These are phyloP conservation scores for Dothiorella sarmentorum DNA, from an alignment of 2,329 filamentous ascomycete genomes.

Conservation along the genomic window DNA sequence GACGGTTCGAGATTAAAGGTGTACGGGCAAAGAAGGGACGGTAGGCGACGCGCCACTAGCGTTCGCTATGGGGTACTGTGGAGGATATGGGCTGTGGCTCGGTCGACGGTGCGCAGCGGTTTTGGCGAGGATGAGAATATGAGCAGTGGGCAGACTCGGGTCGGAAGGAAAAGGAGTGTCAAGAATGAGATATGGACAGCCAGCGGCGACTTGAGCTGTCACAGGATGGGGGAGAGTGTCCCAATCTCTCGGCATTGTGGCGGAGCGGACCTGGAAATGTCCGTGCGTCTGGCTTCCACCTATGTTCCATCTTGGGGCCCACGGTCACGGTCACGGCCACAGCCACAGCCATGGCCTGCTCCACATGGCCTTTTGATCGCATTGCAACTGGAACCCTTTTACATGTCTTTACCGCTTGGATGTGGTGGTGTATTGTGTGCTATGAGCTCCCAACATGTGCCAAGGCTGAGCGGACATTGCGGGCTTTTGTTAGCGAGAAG, in stretches of 20 bases:
- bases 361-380: too few relatives aligned
- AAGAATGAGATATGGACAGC: not conserved
- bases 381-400: too few relatives aligned
- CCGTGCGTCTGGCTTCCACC: constrained; percentile 2
- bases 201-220: not conserved
- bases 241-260: constrained; percentile 13
- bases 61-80: not conserved
- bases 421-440: too few relatives aligned
- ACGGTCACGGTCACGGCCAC: too few relatives aligned
- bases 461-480: not conserved
- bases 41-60: not conserved
- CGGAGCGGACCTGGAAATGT: constrained; percentile 5
- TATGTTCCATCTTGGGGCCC: too few relatives aligned
- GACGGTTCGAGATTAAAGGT: not conserved
- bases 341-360: too few relatives aligned
- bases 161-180: not conserved
- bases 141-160: not conserved
- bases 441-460: not conserved
- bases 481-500: not conserved
- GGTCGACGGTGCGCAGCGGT: not conserved
- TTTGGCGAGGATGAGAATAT: not conserved
- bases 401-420: too few relatives aligned
- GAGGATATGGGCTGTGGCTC: not conserved
- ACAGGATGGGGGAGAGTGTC: constrained; percentile 10
- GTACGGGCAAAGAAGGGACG: not conserved